Evolutionary conservation across 2,329 filamentous ascomycete genomes (phyloP).

Genomic region (Aureobasidium uvarum): DNA sequence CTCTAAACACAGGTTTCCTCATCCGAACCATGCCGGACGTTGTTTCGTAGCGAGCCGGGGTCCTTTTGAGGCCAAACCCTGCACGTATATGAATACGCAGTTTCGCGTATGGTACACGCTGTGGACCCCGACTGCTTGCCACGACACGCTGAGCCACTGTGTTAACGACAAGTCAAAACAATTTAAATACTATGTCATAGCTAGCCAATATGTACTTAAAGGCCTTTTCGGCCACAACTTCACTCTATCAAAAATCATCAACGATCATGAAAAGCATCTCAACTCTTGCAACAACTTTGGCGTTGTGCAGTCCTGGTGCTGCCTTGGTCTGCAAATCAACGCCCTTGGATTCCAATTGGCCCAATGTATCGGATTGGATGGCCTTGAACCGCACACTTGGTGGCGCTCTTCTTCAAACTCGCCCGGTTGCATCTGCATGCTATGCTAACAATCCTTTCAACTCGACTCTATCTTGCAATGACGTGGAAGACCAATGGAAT

Average conservation of each 20-base stretch:
- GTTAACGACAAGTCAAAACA: not conserved
- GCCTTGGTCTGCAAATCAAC: not conserved
- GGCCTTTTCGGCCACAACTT: not conserved
- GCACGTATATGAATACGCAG: not conserved
- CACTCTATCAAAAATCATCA: not conserved
- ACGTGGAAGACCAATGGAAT: slow-evolving; percentile 1
- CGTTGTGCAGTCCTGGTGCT: not conserved
- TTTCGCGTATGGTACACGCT: slow-evolving; percentile 7
- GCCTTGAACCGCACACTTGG: not conserved
- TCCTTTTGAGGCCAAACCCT: not conserved
- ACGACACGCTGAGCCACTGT: slow-evolving; percentile 1
- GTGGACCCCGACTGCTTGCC: not conserved
- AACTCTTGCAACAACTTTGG: not conserved
- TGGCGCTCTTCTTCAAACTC: slow-evolving; percentile 2
- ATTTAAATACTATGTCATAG: not conserved
- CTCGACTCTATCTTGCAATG: not conserved
- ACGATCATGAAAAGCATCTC: not conserved
- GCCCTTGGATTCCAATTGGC: not conserved
- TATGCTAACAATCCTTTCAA: slow-evolving; percentile 7
- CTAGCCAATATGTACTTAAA: not conserved
- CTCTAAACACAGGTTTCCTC: no score
- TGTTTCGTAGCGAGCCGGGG: not conserved
- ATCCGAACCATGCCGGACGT: not conserved
- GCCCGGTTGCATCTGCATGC: slow-evolving; percentile 4
- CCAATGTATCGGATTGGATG: not conserved